Conservation (phyloP, 345 rosid genomes). For the Pelargonium nanum region DNA sequence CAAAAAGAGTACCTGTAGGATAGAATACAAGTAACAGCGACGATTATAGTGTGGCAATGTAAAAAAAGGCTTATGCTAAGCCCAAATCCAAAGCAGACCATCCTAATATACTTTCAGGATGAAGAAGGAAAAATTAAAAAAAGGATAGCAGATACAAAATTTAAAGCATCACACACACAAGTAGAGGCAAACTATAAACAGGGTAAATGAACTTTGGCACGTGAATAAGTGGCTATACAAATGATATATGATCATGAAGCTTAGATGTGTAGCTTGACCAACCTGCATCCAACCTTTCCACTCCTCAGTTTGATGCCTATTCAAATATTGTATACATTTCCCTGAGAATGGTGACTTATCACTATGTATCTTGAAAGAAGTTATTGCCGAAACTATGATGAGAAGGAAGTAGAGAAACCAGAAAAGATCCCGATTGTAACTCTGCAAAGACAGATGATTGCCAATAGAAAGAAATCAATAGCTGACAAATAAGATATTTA, state of each 20-base stretch:
- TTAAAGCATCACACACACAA: too few species aligned
- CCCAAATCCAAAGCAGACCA: not conserved
- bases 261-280: slow-evolving; percentile 18
- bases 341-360: slow-evolving; percentile 88
- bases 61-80: slow-evolving; percentile 11
- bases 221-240: not conserved
- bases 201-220: not conserved
- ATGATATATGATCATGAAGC: not conserved
- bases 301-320: slow-evolving; percentile 98
- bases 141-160: not conserved
- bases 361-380: slow-evolving; percentile 78
- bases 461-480: slow-evolving; percentile 12
- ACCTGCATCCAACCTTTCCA: slow-evolving; percentile 99
- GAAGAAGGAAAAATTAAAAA: not conserved
- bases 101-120: not conserved
- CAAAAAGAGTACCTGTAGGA: slow-evolving; percentile 81
- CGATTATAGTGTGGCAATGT: not conserved
- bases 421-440: slow-evolving; percentile 82
- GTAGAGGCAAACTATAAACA: not conserved
- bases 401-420: slow-evolving; percentile 86
- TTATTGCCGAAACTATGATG: slow-evolving; percentile 85
- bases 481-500: slow-evolving; percentile 2
- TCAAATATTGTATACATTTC: slow-evolving; percentile 79
- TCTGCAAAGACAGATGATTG: slow-evolving; percentile 43
- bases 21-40: not conserved